Evolutionary conservation across 2,329 filamentous ascomycete species (phyloP), one percentile per base, ranked within the genome.

Genomic region (Dendrostoma leiphaemia): DNA sequence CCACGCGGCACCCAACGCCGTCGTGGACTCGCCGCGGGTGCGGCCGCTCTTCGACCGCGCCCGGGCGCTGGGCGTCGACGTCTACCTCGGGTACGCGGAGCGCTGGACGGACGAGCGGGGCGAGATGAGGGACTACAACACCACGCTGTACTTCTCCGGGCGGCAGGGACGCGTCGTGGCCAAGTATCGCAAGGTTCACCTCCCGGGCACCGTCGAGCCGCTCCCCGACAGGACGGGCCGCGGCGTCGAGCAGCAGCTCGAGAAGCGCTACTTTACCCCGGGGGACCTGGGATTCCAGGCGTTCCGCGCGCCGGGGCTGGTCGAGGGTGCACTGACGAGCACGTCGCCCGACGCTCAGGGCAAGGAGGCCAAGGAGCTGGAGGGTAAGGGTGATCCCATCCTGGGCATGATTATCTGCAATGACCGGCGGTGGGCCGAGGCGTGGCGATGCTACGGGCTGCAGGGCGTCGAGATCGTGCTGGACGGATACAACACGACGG

Each of bases 391-490:
- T 1, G 79, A 82, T 60, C 74, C 78, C 1, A 79, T 82, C 40
- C 49, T 81, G 69, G 79, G 67, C 19, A 80, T 81, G 77, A 69
- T 82, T 62, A 80, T 81, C 51, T 82, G 79, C 65, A 82, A 81
- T 59, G 79, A 81, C 63, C 66, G 78, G 4, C 69, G 79, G 7
- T 82, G 79, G 79, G 69, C 75, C 1, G 79, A 82, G 60, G 74
- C 72, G 0, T 82, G 79, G 78, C 65, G 79, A 31, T 69, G 69
- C 17, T 77, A 80, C 59, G 76, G 78, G 1, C 66, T 82, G 10
- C 63, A 69, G 51, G 77, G 76, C 46, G 61, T 61, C 2, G 67
- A 69, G 48, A 58, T 69, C 26, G 50, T 69, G 9, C 57, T 66
- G 28, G 61, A 62, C 21, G 78, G 78, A 1, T 81, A 79, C 63